Base-by-base conservation (phyloP, 306 rosid genomes). In the Inga leiocalycina region DNA sequence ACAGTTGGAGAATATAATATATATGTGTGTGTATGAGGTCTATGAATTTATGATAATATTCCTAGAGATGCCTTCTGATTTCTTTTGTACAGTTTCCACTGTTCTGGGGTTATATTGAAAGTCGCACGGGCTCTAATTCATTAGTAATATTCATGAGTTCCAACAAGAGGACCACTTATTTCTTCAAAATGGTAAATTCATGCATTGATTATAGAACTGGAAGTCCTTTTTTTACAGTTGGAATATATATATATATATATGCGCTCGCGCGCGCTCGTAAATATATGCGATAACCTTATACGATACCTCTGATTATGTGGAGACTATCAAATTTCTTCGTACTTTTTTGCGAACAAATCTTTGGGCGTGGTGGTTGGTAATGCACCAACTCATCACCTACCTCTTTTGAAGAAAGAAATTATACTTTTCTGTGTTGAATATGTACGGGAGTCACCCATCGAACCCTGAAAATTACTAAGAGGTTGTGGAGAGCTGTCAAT, bases 11-110 rank as follows among this genome's bases (percentile, higher is more conserved):
- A 76, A 80, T 62, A 62, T 57, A 20, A 19, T 5, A 59, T 71
- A 80, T 75, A 70, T 62, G 48, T 72, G 4, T 10, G 43, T n/a
- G 2, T n/a, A 11, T 74, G n/a, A 78, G 75, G 74, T 66, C 61
- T 66, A 61, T 75, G 66, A 78, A 45, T 46, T 84, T 78, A 54
- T 81, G 82, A 75, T n/a, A 61, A 51, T 61, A 74, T 71, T 61
- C 65, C 41, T 69, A 72, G 65, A 8, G 46, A 73, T 76, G 39
- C 73, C 78, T 72, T 69, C 57, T 37, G 48, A 64, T 77, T 27
- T 37, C 75, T 76, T 71, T 49, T 11, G 76, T 13, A 22, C 56
- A 52, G 32, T 11, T 24, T 20, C 48, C 17, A 65, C 41, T 44
- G 54, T 71, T 71, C 19, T 71, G 75, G 52, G n/a, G 54, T 46